phyloP scores from a whole-genome alignment of 495 filamentous ascomycete species.

The Filosporella fistucella region DNA sequence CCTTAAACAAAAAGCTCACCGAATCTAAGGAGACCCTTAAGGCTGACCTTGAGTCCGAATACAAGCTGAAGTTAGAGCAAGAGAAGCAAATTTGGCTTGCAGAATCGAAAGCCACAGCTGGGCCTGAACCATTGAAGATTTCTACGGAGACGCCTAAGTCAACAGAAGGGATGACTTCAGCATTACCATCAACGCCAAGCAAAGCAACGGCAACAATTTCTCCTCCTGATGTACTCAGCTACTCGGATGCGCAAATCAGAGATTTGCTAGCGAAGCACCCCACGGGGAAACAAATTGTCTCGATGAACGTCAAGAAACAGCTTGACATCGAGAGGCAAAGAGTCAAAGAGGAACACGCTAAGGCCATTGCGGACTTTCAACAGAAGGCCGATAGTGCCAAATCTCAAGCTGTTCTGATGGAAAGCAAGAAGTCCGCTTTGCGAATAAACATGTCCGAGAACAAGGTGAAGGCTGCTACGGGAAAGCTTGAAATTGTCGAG shows the following conservation, averaged over 20 bases:
- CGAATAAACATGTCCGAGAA: constrained; percentile 80
- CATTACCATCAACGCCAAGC: constrained; percentile 22
- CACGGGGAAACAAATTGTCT: constrained; percentile 60
- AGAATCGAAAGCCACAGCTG: constrained; percentile 24
- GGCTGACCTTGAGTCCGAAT: constrained; percentile 45
- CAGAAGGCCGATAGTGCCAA: constrained; percentile 45
- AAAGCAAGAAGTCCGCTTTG: constrained; percentile 59
- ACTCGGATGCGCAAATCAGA: constrained; percentile 51
- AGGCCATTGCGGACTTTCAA: constrained; percentile 35
- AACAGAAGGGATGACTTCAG: constrained; percentile 4
- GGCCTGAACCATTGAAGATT: background rate
- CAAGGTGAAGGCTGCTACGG: constrained; percentile 54
- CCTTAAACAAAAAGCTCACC: constrained; percentile 62
- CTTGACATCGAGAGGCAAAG: constrained; percentile 56
- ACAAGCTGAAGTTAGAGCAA: constrained; percentile 62
- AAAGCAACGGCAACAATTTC: constrained; percentile 30
- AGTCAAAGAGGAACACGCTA: constrained; percentile 36
- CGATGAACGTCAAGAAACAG: constrained; percentile 59
- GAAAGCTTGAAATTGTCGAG: constrained; percentile 73
- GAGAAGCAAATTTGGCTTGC: constrained; percentile 51
- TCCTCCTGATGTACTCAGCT: constrained; percentile 40
- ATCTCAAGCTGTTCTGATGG: constrained; percentile 49
- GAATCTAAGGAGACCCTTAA: constrained; percentile 51
- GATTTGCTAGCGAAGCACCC: constrained; percentile 61
- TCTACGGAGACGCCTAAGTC: constrained; percentile 2